Conservation (phyloP, 1,139 yeast genomes). For the Lodderomyces metapsilosis region DNA sequence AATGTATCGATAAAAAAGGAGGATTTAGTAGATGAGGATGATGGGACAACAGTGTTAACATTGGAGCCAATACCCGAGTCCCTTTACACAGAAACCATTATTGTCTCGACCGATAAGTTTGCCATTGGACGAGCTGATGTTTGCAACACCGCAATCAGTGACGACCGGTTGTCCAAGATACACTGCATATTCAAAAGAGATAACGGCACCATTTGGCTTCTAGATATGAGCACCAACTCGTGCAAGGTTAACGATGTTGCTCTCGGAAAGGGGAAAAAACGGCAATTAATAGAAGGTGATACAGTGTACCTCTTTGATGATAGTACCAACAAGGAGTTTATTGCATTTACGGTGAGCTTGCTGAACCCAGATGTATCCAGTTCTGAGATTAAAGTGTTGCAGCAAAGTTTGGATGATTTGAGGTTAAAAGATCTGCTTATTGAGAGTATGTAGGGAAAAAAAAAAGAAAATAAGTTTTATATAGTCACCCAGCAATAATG, state of each 20-base stretch:
- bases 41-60: conserved; percentile 14
- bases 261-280: conserved; percentile 63
- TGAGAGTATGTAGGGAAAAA: background rate
- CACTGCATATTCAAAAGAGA: conserved; percentile 70
- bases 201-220: conserved; percentile 75
- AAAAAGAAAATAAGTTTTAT: background rate
- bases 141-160: conserved; percentile 60
- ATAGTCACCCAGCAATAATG: conserved; percentile 5
- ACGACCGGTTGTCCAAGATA: conserved; percentile 75
- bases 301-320: conserved; percentile 65
- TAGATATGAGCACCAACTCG: conserved; percentile 78
- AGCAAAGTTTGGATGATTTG: conserved; percentile 7
- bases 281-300: conserved; percentile 63
- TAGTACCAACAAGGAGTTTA: conserved; percentile 43
- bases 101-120: conserved; percentile 61
- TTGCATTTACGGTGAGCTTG: conserved; percentile 49
- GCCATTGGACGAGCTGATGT: conserved; percentile 64
- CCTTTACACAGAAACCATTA: conserved; percentile 40
- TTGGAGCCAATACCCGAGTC: conserved; percentile 32
- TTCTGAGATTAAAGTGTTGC: conserved; percentile 6
- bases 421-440: background rate
- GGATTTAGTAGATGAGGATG: conserved; percentile 2
- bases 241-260: conserved; percentile 64
- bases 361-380: conserved; percentile 18
- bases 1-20: background rate